Evolutionary conservation across 176 grass and related monocot species (phyloP).

Genomic region (Paspalum vaginatum): DNA sequence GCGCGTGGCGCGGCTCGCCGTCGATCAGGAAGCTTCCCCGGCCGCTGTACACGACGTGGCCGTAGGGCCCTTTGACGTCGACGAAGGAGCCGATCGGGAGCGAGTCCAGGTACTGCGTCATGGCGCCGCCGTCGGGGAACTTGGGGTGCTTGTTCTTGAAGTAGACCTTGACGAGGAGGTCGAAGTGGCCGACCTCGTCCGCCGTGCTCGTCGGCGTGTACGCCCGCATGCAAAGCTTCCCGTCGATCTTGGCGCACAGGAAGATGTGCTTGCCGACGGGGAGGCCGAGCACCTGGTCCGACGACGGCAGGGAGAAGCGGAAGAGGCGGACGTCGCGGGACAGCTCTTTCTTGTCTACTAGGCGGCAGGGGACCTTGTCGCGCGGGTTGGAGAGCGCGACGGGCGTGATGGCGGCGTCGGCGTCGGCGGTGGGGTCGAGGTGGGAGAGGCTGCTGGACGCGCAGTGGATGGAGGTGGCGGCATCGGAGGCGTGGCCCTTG

Average conservation of each 20-base stretch:
- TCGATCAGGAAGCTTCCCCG: slow-evolving; percentile 65
- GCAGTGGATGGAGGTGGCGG: slow-evolving; percentile 44
- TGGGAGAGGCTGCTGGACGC: slow-evolving; percentile 34
- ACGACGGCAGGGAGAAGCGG: slow-evolving; percentile 64
- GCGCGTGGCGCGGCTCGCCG: slow-evolving; percentile 56
- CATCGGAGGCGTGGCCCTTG: slow-evolving; percentile 51
- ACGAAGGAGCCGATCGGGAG: slow-evolving; percentile 56
- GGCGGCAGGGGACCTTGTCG: slow-evolving; percentile 69
- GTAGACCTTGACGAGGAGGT: slow-evolving; percentile 73
- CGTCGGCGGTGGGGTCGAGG: slow-evolving; percentile 64
- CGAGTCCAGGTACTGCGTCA: slow-evolving; percentile 75
- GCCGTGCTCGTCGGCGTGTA: slow-evolving; percentile 83
- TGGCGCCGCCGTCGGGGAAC: slow-evolving; percentile 80
- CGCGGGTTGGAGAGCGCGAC: slow-evolving; percentile 68
- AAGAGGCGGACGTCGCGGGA: slow-evolving; percentile 76
- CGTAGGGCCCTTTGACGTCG: slow-evolving; percentile 72
- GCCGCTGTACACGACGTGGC: slow-evolving; percentile 79
- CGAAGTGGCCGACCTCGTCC: slow-evolving; percentile 72
- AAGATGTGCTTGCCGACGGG: slow-evolving; percentile 89
- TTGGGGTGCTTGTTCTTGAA: slow-evolving; percentile 43
- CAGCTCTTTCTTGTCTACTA: slow-evolving; percentile 61
- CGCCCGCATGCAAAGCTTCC: slow-evolving; percentile 73
- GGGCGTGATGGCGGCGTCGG: slow-evolving; percentile 17
- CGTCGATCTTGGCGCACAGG: slow-evolving; percentile 62
- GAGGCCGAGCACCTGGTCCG: slow-evolving; percentile 69